Conservation (phyloP, 805 yeast genomes). For the Saturnispora sanitii region DNA sequence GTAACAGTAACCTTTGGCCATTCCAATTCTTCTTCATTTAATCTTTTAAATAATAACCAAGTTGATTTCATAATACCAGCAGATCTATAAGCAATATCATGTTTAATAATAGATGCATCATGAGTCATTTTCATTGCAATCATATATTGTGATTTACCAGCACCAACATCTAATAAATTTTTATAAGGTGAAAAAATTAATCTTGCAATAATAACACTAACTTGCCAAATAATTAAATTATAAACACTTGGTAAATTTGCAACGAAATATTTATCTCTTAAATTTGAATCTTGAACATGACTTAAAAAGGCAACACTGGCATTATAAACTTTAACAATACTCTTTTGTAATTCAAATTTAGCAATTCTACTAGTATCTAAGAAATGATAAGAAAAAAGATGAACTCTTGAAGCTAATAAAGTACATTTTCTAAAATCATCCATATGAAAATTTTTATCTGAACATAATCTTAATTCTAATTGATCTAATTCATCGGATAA, state of each 20-base stretch:
- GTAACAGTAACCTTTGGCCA: conserved; percentile 46
- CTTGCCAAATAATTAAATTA: conserved; percentile 82
- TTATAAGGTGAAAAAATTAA: conserved; percentile 68
- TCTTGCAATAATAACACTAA: conserved; percentile 74
- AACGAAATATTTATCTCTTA: conserved; percentile 51
- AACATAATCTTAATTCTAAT: conserved; percentile 46
- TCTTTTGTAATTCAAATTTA: conserved; percentile 54
- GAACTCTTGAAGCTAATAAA: conserved; percentile 67
- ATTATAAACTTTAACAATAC: conserved; percentile 68
- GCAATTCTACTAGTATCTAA: conserved; percentile 48
- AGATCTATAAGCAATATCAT: conserved; percentile 87
- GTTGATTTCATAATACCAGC: conserved; percentile 89
- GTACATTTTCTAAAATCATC: conserved; percentile 67
- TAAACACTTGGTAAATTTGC: conserved; percentile 77
- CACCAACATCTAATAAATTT: conserved; percentile 52
- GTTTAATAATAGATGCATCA: conserved; percentile 77
- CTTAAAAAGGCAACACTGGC: conserved; percentile 63
- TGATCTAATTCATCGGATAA: conserved; percentile 67
- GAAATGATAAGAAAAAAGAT: conserved; percentile 71
- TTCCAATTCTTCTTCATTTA: conserved; percentile 43
- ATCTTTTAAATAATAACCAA: conserved; percentile 76
- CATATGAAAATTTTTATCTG: conserved; percentile 31
- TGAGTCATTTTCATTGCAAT: conserved; percentile 59
- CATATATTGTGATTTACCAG: conserved; percentile 62
- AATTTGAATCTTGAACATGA: conserved; percentile 56